Conservation (phyloP, 768 basidiomycete species). For the Kwoniella newhampshirensis region DNA sequence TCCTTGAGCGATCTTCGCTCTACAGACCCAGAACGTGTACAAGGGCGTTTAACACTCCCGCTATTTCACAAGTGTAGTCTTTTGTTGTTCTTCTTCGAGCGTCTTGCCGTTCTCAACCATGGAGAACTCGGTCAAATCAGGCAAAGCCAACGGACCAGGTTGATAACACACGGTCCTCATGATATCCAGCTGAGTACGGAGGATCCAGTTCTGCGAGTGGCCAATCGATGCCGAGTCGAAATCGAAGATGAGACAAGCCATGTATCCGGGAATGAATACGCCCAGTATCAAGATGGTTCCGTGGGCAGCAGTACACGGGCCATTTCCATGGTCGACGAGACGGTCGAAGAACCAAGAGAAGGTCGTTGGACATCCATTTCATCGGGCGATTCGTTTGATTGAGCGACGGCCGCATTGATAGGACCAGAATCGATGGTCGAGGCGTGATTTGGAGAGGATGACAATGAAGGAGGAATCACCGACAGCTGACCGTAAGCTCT, state of each 20-base stretch:
- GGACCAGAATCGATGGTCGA: neutral
- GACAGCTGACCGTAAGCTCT: constrained; percentile 35
- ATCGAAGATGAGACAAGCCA: too few species aligned
- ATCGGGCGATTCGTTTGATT: neutral
- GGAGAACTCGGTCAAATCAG: constrained; percentile 40
- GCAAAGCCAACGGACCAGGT: constrained; percentile 39
- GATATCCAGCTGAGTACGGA: constrained; percentile 37
- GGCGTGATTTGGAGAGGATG: neutral
- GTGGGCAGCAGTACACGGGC: too few species aligned
- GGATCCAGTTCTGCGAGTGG: constrained; percentile 29
- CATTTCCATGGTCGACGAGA: constrained; percentile 1
- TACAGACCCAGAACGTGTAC: too few species aligned
- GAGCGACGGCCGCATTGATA: too few species aligned
- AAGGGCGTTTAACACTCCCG: too few species aligned
- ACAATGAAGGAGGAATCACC: neutral
- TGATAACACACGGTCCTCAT: constrained; percentile 41
- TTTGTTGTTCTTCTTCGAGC: constrained; percentile 10
- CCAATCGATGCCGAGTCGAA: too few species aligned
- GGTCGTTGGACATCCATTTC: neutral
- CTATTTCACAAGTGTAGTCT: neutral
- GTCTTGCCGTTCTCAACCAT: constrained; percentile 17
- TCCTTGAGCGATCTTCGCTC: too few species aligned
- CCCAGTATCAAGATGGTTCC: too few species aligned
- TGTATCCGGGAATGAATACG: too few species aligned
- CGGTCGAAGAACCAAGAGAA: neutral